phyloP scores from a whole-genome alignment of 83 land plant species.

The Diphasiastrum complanatum region DNA sequence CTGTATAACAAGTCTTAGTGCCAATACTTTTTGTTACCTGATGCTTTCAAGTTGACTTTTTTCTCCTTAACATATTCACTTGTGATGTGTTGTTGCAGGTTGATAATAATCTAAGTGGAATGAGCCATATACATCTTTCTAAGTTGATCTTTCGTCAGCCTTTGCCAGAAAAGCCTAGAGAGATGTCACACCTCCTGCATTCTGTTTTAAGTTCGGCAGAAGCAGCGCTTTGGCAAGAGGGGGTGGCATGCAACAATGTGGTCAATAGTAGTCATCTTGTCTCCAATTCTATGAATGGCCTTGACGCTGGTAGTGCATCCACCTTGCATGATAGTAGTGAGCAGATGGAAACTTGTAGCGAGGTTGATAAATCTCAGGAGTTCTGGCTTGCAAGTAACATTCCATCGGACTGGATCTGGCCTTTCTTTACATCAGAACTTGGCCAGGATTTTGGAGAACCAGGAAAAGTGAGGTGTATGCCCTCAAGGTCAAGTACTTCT shows the following conservation, averaged over 20 bases:
- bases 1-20: no score
- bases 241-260: not conserved
- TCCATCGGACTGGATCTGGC: conserved; percentile 53
- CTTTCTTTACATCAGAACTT: conserved; percentile 16
- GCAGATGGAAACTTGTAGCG: not conserved
- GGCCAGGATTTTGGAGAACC: conserved; percentile 15
- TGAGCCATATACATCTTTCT: conserved; percentile 76
- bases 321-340: not conserved
- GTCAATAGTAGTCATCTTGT: no score
- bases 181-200: conserved; percentile 7
- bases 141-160: conserved; percentile 75
- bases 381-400: conserved; percentile 56
- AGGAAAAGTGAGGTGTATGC: not conserved
- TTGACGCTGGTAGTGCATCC: not conserved
- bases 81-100: conserved; percentile 41
- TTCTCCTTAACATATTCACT: not conserved
- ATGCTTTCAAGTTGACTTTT: no score
- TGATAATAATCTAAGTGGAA: conserved; percentile 88
- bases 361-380: no score
- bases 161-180: conserved; percentile 39
- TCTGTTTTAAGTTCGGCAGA: conserved; percentile 9
- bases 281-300: not conserved
- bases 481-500: conserved; percentile 61
- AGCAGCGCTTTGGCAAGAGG: not conserved
- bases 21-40: no score